These are phyloP conservation scores for Xylaria sp. DNA, from an alignment of 2,329 filamentous ascomycete species.

Conservation along the genomic window DNA sequence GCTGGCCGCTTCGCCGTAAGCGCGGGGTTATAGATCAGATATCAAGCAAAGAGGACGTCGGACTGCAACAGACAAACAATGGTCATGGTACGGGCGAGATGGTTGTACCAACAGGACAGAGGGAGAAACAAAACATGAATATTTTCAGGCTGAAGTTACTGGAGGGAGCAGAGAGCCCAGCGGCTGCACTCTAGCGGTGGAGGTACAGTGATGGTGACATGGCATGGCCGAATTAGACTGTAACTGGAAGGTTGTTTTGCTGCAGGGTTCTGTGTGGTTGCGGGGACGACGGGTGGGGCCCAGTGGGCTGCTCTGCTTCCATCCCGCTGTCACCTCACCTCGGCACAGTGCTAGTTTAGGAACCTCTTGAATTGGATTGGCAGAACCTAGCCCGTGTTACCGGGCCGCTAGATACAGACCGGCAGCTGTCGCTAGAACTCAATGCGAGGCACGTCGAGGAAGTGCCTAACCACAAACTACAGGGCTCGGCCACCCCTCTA, in stretches of 20 bases:
- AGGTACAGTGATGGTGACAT: conserved; percentile 41
- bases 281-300: conserved; percentile 40
- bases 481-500: neutral
- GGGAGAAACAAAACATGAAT: neutral
- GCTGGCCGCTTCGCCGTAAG: conserved; percentile 21
- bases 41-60: conserved; percentile 1
- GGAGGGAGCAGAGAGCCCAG: conserved; percentile 12
- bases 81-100: conserved; percentile 9
- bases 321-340: conserved; percentile 17
- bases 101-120: conserved; percentile 10
- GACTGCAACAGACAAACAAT: conserved; percentile 10
- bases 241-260: conserved; percentile 40
- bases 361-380: conserved; percentile 4
- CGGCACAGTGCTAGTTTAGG: no score
- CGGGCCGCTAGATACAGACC: neutral
- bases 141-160: conserved; percentile 9
- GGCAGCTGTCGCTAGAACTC: conserved; percentile 18
- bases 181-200: conserved; percentile 32
- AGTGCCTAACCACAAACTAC: neutral
- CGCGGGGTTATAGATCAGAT: conserved; percentile 25
- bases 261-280: conserved; percentile 35
- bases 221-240: conserved; percentile 43
- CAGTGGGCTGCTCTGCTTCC: conserved; percentile 10
- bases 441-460: neutral
- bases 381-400: neutral